Percentiles rank a stretch among this genome's conserved stretches.
Evolutionary conservation across 768 basidiomycete genomes (phyloP).

Genomic region (Antrodiella citrinella): DNA sequence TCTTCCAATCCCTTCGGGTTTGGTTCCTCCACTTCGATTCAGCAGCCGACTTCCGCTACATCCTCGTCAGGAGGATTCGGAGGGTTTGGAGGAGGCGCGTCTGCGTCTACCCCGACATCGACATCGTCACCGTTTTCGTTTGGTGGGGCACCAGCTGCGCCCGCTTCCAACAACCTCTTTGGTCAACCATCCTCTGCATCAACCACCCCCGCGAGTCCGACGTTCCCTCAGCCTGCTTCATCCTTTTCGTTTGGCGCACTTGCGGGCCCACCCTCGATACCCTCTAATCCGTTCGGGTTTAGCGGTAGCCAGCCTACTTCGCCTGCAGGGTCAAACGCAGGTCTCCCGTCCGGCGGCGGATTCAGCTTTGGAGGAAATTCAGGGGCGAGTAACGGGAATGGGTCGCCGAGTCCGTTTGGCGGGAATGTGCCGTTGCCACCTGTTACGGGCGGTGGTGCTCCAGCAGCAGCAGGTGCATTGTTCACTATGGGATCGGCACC

Average conservation of each 20-base stretch:
- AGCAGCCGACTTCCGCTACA: too few species aligned
- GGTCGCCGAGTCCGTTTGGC: constrained; percentile 22
- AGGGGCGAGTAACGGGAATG: constrained; percentile 1
- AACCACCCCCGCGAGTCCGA: too few species aligned
- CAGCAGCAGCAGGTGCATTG: constrained; percentile 4
- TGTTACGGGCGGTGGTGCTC: constrained; percentile 5
- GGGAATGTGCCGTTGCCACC: constrained; percentile 12
- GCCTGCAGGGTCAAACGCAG: constrained; percentile 20
- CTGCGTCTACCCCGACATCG: too few species aligned
- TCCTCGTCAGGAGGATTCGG: too few species aligned
- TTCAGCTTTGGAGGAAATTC: constrained; percentile 18
- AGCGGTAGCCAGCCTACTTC: constrained; percentile 25
- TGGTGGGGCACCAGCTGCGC: too few species aligned
- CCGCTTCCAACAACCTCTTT: too few species aligned
- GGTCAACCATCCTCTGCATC: too few species aligned
- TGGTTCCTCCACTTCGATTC: too few species aligned
- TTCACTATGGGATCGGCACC: constrained; percentile 26
- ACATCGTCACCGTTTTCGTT: too few species aligned
- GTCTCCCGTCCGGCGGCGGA: constrained; percentile 13
- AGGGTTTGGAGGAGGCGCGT: too few species aligned
- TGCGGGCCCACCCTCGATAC: constrained; percentile 3
- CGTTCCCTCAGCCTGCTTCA: too few species aligned
- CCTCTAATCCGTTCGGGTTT: constrained; percentile 24
- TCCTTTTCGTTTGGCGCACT: too few species aligned
- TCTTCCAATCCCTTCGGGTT: constrained; percentile 24